Percentiles rank a stretch among this genome's conserved stretches.
These are phyloP conservation scores for Colletotrichum euphorbiae DNA, from an alignment of 2,329 filamentous ascomycete genomes.

Conservation along the genomic window DNA sequence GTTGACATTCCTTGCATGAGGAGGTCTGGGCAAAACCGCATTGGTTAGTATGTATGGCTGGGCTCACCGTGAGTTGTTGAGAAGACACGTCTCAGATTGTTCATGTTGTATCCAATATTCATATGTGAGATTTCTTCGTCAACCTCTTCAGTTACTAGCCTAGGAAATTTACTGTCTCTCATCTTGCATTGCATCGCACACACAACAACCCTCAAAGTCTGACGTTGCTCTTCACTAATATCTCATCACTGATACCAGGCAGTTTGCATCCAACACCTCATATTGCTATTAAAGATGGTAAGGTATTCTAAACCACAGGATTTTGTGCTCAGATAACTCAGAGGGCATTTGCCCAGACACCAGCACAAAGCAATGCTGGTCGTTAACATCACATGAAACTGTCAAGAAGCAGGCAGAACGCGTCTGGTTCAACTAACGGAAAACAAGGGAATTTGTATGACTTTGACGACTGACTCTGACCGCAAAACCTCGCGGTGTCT, in stretches of 20 bases:
- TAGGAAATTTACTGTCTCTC: too few species aligned
- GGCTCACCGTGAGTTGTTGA: constrained; percentile 25
- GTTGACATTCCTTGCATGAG: constrained; percentile 18
- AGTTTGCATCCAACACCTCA: constrained; percentile 3
- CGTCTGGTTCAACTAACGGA: constrained; percentile 27
- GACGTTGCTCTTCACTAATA: too few species aligned
- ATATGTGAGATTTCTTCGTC: too few species aligned
- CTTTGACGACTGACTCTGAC: constrained; percentile 39
- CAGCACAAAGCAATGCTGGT: not conserved
- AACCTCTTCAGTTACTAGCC: too few species aligned
- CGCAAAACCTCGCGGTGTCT: constrained; percentile 40
- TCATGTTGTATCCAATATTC: too few species aligned
- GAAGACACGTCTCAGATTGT: not conserved
- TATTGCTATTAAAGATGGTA: constrained; percentile 21
- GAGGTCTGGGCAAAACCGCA: constrained; percentile 5
- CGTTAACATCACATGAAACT: constrained; percentile 27
- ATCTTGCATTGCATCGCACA: too few species aligned
- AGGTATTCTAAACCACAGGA: constrained; percentile 10
- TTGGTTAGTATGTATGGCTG: constrained; percentile 19
- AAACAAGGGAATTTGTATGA: constrained; percentile 40
- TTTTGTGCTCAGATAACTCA: not conserved
- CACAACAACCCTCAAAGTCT: too few species aligned
- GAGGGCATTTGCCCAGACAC: not conserved
- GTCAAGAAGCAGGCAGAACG: constrained; percentile 13
- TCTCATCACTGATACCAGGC: not conserved